These are phyloP conservation scores for Puccinia hordei DNA, from an alignment of 1,284 basidiomycete species.

Conservation along the genomic window DNA sequence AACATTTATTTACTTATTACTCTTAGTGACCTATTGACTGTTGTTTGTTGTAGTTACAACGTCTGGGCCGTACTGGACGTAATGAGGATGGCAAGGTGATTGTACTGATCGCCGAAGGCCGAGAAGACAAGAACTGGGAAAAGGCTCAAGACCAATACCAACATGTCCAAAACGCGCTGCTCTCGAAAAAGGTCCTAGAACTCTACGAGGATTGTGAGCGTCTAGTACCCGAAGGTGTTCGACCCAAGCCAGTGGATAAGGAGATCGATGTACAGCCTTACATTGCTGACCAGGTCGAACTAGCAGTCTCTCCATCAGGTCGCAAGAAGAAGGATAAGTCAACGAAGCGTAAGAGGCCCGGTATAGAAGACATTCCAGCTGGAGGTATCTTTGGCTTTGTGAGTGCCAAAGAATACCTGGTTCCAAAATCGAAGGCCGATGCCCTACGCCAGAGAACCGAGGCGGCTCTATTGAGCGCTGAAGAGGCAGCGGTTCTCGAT, in stretches of 20 bases:
- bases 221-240: constrained; percentile 75
- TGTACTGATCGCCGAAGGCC: constrained; percentile 84
- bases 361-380: constrained; percentile 56
- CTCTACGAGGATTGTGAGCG: constrained; percentile 88
- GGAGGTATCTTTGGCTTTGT: constrained; percentile 41
- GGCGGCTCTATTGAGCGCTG: constrained; percentile 28
- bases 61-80: constrained; percentile 91
- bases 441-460: neutral
- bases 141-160: constrained; percentile 85
- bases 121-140: constrained; percentile 89
- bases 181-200: constrained; percentile 80
- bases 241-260: constrained; percentile 77
- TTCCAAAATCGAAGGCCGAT: constrained; percentile 21
- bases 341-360: constrained; percentile 14
- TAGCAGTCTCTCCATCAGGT: constrained; percentile 20
- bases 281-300: constrained; percentile 55
- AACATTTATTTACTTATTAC: neutral
- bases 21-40: neutral
- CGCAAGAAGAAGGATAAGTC: constrained; percentile 33
- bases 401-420: constrained; percentile 33
- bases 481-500: constrained; percentile 6
- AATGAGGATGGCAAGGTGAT: constrained; percentile 87
- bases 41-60: constrained; percentile 72
- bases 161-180: constrained; percentile 84
- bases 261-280: constrained; percentile 65